A percentile compares a stretch with the other conserved stretches of the same genome.
These are phyloP conservation scores for Hibiscus trionum DNA, from an alignment of 345 rosid species.

Conservation along the genomic window DNA sequence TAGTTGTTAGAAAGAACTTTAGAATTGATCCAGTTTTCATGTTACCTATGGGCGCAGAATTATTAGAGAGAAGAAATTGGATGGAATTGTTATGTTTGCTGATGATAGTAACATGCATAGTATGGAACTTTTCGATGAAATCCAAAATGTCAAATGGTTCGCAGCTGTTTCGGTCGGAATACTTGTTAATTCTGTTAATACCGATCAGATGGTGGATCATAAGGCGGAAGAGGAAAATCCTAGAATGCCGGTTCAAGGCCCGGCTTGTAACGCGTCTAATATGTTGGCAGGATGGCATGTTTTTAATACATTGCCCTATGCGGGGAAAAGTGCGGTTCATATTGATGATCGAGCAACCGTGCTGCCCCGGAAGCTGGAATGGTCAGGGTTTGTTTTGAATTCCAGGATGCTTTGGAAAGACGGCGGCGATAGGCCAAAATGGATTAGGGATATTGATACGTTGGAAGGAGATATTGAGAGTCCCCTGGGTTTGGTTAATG, in stretches of 20 bases:
- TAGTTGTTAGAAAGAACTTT: constrained; percentile 9
- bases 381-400: constrained; percentile 96
- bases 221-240: constrained; percentile 35
- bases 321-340: constrained; percentile 49
- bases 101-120: constrained; percentile 98
- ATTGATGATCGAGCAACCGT: constrained; percentile 82
- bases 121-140: constrained; percentile 90
- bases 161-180: constrained; percentile 87
- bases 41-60: constrained; percentile 40
- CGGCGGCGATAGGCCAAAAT: constrained; percentile 53
- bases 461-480: constrained; percentile 45
- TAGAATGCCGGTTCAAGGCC: constrained; percentile 80
- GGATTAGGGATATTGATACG: constrained; percentile 65
- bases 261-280: constrained; percentile 77
- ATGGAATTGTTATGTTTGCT: constrained; percentile 85
- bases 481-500: constrained; percentile 69
- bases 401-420: constrained; percentile 88
- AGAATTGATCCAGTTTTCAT: constrained; percentile 15
- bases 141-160: constrained; percentile 87
- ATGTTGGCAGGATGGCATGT: constrained; percentile 81
- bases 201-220: constrained; percentile 30
- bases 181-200: constrained; percentile 48
- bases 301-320: constrained; percentile 58
- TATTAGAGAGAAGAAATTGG: constrained; percentile 78
- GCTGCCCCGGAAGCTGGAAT: constrained; percentile 77